phyloP scores from a whole-genome alignment of 2,329 filamentous ascomycete genomes.

The Uncinocarpus reesii region DNA sequence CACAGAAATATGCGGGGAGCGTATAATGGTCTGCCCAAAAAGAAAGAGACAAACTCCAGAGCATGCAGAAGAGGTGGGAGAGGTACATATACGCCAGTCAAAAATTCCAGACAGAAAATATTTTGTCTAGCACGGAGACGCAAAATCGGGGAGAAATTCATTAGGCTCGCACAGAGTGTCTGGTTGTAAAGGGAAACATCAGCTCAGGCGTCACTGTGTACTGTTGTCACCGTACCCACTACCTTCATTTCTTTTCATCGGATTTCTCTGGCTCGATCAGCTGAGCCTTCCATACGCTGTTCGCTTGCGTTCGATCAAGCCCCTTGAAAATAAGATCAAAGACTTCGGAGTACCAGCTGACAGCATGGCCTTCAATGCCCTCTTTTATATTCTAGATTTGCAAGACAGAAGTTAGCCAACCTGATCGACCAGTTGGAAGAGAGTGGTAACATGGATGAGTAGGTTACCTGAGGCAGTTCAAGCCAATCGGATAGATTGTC shows the following conservation, averaged over 20 bases:
- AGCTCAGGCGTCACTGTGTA: not conserved
- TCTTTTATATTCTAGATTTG: constrained; percentile 82
- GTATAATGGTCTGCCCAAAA: constrained; percentile 3
- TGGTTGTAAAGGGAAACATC: not conserved
- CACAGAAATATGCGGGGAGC: not conserved
- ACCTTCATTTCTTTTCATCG: constrained; percentile 11
- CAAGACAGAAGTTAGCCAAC: constrained; percentile 16
- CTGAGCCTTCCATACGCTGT: constrained; percentile 58
- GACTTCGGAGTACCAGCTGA: constrained; percentile 87
- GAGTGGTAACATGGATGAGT: constrained; percentile 3
- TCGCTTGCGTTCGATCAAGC: constrained; percentile 62
- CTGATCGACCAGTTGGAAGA: too few relatives aligned
- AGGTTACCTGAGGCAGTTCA: constrained; percentile 83
- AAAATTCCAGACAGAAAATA: not conserved
- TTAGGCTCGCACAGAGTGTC: not conserved
- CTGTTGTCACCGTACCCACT: not conserved
- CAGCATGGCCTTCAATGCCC: constrained; percentile 81
- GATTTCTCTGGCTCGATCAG: constrained; percentile 42
- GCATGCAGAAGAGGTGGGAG: constrained; percentile 11
- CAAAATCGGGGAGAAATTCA: not conserved
- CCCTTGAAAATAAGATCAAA: constrained; percentile 83
- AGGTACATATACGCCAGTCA: constrained; percentile 10
- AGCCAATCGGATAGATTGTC: constrained; percentile 97
- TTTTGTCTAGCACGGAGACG: constrained; percentile 1
- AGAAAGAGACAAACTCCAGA: constrained; percentile 9